phyloP scores from a whole-genome alignment of 2,329 filamentous ascomycete genomes.

The Verticillium klebahnii region DNA sequence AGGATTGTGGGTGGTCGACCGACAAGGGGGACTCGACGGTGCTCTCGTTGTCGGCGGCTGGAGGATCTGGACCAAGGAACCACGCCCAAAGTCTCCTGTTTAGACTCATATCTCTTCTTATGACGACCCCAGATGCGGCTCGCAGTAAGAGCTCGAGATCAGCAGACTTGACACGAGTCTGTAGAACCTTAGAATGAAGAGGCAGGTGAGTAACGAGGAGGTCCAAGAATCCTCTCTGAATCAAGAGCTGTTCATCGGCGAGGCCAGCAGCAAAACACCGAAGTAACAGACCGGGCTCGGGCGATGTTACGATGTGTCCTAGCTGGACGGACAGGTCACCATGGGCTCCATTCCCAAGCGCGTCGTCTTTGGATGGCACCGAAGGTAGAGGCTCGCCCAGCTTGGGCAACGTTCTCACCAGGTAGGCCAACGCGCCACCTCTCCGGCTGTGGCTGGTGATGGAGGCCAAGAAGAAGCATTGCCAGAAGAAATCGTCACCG shows the following conservation, averaged over 20 bases:
- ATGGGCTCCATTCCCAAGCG: slow-evolving; percentile 27
- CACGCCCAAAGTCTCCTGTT: slow-evolving; percentile 95
- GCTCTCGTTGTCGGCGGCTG: slow-evolving; percentile 42
- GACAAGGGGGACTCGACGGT: slow-evolving; percentile 40
- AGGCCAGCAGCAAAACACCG: slow-evolving; percentile 90
- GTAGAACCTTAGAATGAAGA: slow-evolving; percentile 75
- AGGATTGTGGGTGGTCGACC: slow-evolving; percentile 36
- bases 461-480: slow-evolving; percentile 90
- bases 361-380: slow-evolving; percentile 24
- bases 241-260: slow-evolving; percentile 79
- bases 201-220: slow-evolving; percentile 87
- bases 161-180: slow-evolving; percentile 63
- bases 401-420: slow-evolving; percentile 73
- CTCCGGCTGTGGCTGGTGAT: slow-evolving; percentile 85
- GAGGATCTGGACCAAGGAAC: slow-evolving; percentile 77
- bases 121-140: slow-evolving; percentile 82
- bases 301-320: slow-evolving; percentile 68
- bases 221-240: slow-evolving; percentile 92
- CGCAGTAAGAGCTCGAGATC: slow-evolving; percentile 80
- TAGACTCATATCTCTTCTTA: slow-evolving; percentile 90
- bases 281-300: slow-evolving; percentile 85
- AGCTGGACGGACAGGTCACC: slow-evolving; percentile 49
- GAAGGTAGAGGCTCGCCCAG: slow-evolving; percentile 43
- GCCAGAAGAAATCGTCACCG: slow-evolving; percentile 92
- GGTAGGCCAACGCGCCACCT: slow-evolving; percentile 81